A percentile compares a stretch with the other conserved stretches of the same genome.
Evolutionary conservation across 768 basidiomycete genomes (phyloP).

Genomic region (Leccinum barrowsii): DNA sequence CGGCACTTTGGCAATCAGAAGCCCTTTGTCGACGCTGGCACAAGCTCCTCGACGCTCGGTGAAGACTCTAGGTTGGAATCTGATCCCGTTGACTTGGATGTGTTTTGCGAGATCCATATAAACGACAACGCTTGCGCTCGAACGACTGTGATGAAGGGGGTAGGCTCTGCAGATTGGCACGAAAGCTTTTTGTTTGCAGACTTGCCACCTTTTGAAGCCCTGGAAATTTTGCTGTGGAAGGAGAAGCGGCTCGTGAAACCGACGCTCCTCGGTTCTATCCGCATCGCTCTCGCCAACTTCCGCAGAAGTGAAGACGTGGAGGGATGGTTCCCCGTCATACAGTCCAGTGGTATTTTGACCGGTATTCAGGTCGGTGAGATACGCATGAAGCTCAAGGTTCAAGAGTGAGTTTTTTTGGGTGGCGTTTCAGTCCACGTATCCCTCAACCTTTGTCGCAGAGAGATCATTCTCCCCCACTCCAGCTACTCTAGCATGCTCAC

Average conservation of each 20-base stretch:
- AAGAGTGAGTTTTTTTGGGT: conserved; percentile 53
- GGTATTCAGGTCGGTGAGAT: conserved; percentile 73
- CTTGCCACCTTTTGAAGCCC: conserved; percentile 70
- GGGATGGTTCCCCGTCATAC: conserved; percentile 81
- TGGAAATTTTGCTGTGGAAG: conserved; percentile 66
- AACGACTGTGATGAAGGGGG: conserved; percentile 68
- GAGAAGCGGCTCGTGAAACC: conserved; percentile 65
- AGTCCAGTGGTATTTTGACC: conserved; percentile 42
- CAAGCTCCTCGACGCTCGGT: conserved; percentile 27
- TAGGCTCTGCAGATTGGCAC: conserved; percentile 75
- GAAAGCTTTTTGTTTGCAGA: conserved; percentile 73
- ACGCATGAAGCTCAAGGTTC: conserved; percentile 65
- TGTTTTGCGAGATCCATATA: conserved; percentile 76
- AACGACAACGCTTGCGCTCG: conserved; percentile 67
- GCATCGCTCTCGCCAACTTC: conserved; percentile 66
- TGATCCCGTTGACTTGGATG: conserved; percentile 61
- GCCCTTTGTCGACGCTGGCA: conserved; percentile 23
- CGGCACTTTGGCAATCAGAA: conserved; percentile 63
- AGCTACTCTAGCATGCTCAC: conserved; percentile 59
- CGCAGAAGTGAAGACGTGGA: conserved; percentile 71
- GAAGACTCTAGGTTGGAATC: conserved; percentile 38
- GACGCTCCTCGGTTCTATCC: conserved; percentile 53
- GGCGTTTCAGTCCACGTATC: not conserved
- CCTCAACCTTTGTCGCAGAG: conserved; percentile 40
- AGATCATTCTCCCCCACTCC: conserved; percentile 70